phyloP scores from a whole-genome alignment of 208 protist species.

The Wallacemonas collosoma region DNA sequence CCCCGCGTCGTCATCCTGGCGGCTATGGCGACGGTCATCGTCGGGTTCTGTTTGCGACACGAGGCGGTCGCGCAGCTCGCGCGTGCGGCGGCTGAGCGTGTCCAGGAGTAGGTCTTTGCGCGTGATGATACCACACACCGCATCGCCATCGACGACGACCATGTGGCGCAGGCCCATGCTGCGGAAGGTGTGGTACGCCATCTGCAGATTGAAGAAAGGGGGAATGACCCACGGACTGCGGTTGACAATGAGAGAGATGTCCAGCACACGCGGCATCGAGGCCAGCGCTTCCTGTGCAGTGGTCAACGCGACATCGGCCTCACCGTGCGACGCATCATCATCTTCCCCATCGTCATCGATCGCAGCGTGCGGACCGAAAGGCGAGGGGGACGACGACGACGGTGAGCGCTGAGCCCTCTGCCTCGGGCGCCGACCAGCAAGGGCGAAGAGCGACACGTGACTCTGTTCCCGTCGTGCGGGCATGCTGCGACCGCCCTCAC shows the following conservation, averaged over 20 bases:
- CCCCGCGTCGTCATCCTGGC: too few species aligned
- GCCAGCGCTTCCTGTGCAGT: background rate
- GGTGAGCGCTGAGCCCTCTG: background rate
- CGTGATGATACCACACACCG: conserved; percentile 92
- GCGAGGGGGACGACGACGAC: background rate
- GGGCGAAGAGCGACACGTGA: conserved; percentile 9
- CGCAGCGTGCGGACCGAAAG: background rate
- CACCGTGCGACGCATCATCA: background rate
- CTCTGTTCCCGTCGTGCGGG: background rate
- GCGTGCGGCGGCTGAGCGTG: conserved; percentile 51
- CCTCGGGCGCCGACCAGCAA: background rate
- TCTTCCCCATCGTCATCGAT: background rate
- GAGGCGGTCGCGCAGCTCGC: conserved; percentile 43
- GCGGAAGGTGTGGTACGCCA: conserved; percentile 90
- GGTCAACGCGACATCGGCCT: background rate
- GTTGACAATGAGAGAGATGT: conserved; percentile 87
- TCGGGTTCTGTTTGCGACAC: too few species aligned
- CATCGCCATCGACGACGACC: conserved; percentile 87
- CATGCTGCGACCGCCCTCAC: background rate
- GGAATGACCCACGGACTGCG: conserved; percentile 89
- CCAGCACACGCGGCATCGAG: conserved; percentile 58
- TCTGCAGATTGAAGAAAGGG: conserved; percentile 82
- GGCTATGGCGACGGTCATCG: too few species aligned
- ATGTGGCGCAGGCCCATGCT: conserved; percentile 94
- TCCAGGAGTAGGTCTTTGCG: conserved; percentile 89